These are phyloP conservation scores for Nemania sp. DNA, from an alignment of 2,329 filamentous ascomycete genomes.

Conservation along the genomic window DNA sequence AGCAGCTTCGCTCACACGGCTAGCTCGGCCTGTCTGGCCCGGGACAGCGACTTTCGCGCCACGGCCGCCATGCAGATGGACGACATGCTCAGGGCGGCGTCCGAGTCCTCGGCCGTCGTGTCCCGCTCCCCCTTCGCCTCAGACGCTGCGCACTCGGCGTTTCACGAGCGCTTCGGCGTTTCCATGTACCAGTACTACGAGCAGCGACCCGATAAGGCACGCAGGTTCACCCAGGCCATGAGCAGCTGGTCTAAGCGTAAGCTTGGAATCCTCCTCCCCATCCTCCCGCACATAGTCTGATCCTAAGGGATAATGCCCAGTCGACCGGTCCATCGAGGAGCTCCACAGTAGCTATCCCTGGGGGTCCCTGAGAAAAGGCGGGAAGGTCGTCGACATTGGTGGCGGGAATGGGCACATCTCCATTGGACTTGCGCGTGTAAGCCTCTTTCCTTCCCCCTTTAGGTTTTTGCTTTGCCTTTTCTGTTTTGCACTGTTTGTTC, in stretches of 20 bases:
- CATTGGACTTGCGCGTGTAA: slow-evolving; percentile 34
- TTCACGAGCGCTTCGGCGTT: slow-evolving; percentile 30
- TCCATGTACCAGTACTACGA: slow-evolving; percentile 38
- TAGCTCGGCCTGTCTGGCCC: slow-evolving; percentile 21
- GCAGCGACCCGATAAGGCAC: slow-evolving; percentile 33
- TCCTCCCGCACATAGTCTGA: neutral
- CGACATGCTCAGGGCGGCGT: slow-evolving; percentile 38
- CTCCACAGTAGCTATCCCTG: slow-evolving; percentile 37
- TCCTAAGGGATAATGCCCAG: slow-evolving; percentile 8
- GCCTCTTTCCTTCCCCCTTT: slow-evolving; percentile 1
- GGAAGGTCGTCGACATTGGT: slow-evolving; percentile 40
- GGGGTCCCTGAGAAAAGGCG: slow-evolving; percentile 29
- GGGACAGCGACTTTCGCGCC: slow-evolving; percentile 26
- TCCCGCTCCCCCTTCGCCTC: slow-evolving; percentile 17
- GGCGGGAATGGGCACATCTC: slow-evolving; percentile 37
- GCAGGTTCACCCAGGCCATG: slow-evolving; percentile 41
- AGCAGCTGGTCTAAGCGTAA: slow-evolving; percentile 33
- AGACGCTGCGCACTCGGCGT: slow-evolving; percentile 27
- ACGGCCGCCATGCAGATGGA: slow-evolving; percentile 32
- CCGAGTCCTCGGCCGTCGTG: slow-evolving; percentile 28
- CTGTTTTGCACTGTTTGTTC: neutral
- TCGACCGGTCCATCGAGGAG: slow-evolving; percentile 35
- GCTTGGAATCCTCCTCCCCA: slow-evolving; percentile 1
- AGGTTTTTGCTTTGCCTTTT: neutral
- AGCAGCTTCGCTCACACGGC: slow-evolving; percentile 33